Percentiles rank a stretch among this genome's conserved stretches.
Conservation (phyloP, 495 filamentous ascomycete genomes). For the Penicillium pulvis region DNA sequence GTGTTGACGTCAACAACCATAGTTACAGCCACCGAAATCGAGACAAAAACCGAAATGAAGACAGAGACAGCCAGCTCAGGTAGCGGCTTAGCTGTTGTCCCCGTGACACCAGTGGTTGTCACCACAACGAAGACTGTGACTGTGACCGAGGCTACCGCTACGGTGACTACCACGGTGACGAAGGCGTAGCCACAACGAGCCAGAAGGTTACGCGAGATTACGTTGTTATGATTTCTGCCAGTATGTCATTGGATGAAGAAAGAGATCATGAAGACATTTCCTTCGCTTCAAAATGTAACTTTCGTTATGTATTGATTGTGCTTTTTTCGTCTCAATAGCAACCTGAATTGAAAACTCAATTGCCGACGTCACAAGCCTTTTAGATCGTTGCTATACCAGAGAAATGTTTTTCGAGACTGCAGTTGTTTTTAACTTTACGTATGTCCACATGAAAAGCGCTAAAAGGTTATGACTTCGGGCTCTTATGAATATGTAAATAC, state of each 20-base stretch:
- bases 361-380: too few species aligned
- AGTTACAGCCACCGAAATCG: background rate
- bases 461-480: background rate
- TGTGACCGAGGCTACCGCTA: background rate
- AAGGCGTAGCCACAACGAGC: background rate
- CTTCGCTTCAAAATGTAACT: background rate
- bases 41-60: background rate
- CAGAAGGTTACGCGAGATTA: background rate
- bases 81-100: constrained; percentile 24
- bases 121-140: constrained; percentile 21
- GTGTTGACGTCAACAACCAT: background rate
- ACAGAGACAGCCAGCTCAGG: background rate
- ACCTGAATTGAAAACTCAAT: background rate
- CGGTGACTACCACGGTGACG: constrained; percentile 14
- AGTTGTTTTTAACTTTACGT: too few species aligned
- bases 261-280: background rate
- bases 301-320: background rate
- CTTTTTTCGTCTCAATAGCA: background rate
- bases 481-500: background rate
- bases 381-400: too few species aligned
- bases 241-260: background rate
- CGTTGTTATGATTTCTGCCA: background rate
- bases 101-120: constrained; percentile 16
- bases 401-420: too few species aligned
- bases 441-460: too few species aligned